These are phyloP conservation scores for Nakazawaea anatomiae DNA, from an alignment of 805 yeast genomes.

Conservation along the genomic window DNA sequence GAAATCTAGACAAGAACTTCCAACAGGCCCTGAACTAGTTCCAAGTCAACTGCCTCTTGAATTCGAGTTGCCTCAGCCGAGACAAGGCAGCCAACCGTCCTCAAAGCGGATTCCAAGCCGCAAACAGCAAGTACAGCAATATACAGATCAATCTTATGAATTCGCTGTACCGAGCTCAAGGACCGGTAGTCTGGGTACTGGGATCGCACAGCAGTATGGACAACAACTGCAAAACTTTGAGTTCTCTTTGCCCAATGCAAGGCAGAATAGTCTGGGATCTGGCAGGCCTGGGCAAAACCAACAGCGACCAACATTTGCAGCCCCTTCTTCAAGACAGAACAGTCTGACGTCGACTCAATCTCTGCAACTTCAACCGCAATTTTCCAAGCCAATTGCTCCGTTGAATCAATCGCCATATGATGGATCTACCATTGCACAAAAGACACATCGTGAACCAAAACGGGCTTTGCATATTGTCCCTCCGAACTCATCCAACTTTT, in stretches of 20 bases:
- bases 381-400: background rate
- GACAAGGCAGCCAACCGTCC: background rate
- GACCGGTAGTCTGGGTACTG: too few species aligned
- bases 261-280: too few species aligned
- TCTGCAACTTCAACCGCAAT: background rate
- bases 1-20: constrained; percentile 4
- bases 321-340: too few species aligned
- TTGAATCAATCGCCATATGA: background rate
- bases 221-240: too few species aligned
- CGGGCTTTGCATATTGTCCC: background rate
- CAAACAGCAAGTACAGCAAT: background rate
- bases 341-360: too few species aligned
- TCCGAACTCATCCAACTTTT: background rate
- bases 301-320: too few species aligned
- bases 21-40: background rate
- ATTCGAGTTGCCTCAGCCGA: constrained; percentile 3
- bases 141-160: too few species aligned
- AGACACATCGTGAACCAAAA: background rate
- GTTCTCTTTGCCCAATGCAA: too few species aligned
- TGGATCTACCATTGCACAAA: background rate
- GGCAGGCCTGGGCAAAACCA: too few species aligned
- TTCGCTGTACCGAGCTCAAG: too few species aligned
- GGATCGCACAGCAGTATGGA: too few species aligned
- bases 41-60: background rate
- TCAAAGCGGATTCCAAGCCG: background rate